phyloP scores from a whole-genome alignment of 2,329 filamentous ascomycete species.

The Fusarium foetens region DNA sequence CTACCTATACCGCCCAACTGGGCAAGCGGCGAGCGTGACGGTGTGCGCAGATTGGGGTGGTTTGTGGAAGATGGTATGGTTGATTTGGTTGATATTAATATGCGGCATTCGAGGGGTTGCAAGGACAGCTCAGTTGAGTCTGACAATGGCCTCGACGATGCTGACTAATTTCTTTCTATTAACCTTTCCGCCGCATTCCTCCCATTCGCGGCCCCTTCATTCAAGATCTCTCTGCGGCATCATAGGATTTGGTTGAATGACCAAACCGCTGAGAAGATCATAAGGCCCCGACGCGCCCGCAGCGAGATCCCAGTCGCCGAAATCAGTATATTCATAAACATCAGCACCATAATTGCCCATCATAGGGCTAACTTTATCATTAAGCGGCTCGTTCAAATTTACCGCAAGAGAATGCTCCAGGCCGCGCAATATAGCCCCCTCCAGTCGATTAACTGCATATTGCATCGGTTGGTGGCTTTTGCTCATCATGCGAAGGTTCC shows the following conservation, averaged over 20 bases:
- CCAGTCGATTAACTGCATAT: constrained; percentile 51
- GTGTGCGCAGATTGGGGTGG: constrained; percentile 44
- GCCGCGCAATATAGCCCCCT: constrained; percentile 52
- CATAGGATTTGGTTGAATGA: constrained; percentile 40
- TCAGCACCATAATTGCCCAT: constrained; percentile 43
- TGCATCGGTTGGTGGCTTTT: constrained; percentile 51
- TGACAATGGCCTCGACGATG: constrained; percentile 33
- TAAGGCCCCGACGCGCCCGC: constrained; percentile 43
- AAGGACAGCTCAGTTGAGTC: constrained; percentile 31
- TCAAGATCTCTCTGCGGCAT: constrained; percentile 41
- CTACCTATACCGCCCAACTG: constrained; percentile 36
- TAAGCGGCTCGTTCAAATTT: constrained; percentile 47
- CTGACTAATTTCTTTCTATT: constrained; percentile 31
- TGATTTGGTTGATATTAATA: constrained; percentile 42
- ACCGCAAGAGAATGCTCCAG: constrained; percentile 51
- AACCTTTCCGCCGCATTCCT: neutral
- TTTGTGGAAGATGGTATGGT: constrained; percentile 47
- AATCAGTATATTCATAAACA: constrained; percentile 48
- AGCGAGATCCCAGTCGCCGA: constrained; percentile 50
- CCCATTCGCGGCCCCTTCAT: constrained; percentile 5
- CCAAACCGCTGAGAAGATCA: constrained; percentile 44
- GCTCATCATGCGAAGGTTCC: constrained; percentile 50
- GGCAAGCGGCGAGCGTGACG: constrained; percentile 6
- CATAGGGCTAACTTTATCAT: constrained; percentile 46
- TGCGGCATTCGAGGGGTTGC: constrained; percentile 31